Evolutionary conservation across 2,329 filamentous ascomycete genomes (phyloP).

Genomic region (Metarhizium guizhouense): DNA sequence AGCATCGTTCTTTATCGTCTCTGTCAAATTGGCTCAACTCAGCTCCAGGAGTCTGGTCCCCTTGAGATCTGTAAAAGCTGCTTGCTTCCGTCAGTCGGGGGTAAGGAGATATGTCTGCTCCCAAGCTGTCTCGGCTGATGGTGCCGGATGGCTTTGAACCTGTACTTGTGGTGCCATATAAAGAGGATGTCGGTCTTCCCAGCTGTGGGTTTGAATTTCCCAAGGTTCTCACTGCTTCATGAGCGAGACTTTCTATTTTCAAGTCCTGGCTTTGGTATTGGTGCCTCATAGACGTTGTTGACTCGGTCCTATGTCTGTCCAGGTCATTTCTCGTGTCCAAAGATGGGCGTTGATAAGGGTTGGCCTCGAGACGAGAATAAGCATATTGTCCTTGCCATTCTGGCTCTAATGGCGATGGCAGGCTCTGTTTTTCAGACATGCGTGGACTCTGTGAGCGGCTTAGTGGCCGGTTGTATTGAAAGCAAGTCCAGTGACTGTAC

Average conservation of each 20-base stretch:
- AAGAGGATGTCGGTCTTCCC: neutral
- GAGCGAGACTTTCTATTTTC: neutral
- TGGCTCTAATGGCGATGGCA: conserved; percentile 42
- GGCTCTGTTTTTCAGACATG: conserved; percentile 49
- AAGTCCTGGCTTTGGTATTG: neutral
- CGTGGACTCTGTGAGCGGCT: conserved; percentile 39
- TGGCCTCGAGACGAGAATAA: conserved; percentile 36
- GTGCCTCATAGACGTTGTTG: neutral
- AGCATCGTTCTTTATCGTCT: conserved; percentile 24
- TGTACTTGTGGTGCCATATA: neutral
- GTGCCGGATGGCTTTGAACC: neutral
- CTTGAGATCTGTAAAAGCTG: neutral
- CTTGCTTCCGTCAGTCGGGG: neutral
- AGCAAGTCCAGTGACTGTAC: conserved; percentile 45
- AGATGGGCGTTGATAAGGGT: conserved; percentile 35
- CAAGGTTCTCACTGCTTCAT: neutral
- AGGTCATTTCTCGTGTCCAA: conserved; percentile 18
- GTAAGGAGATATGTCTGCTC: neutral
- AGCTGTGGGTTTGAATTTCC: neutral
- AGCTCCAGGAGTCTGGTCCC: conserved; percentile 19
- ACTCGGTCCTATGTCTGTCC: neutral
- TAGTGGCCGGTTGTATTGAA: conserved; percentile 40
- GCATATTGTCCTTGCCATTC: conserved; percentile 50
- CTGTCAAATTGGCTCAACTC: conserved; percentile 23
- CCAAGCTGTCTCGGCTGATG: neutral